A percentile compares a stretch with the other conserved stretches of the same genome.
Evolutionary conservation across 352 stramenopile genomes (phyloP).

Genomic region (Pythium grandisporangium): DNA sequence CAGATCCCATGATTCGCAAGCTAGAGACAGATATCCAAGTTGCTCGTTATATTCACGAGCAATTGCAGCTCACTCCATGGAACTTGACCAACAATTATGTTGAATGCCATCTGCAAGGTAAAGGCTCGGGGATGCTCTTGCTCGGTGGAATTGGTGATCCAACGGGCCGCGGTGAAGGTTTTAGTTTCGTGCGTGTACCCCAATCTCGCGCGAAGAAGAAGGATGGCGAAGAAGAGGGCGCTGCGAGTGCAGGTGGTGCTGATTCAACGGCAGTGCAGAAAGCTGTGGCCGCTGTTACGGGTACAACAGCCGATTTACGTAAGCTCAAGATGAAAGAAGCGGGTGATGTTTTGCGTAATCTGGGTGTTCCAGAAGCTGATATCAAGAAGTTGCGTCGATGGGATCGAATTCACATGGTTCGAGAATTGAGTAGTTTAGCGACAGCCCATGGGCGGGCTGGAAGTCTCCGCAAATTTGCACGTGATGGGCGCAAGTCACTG

Average conservation of each 20-base stretch:
- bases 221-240: constrained; percentile 56
- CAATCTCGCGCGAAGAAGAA: constrained; percentile 78
- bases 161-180: constrained; percentile 73
- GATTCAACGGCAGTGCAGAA: constrained; percentile 67
- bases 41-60: constrained; percentile 70
- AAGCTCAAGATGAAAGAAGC: constrained; percentile 85
- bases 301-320: constrained; percentile 75
- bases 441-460: constrained; percentile 62
- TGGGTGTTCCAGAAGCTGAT: constrained; percentile 66
- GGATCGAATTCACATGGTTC: constrained; percentile 78
- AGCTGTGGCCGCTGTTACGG: constrained; percentile 65
- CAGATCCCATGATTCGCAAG: constrained; percentile 54
- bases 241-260: constrained; percentile 19
- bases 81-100: constrained; percentile 84
- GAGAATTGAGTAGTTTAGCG: constrained; percentile 64
- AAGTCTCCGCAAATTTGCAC: constrained; percentile 72
- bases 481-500: constrained; percentile 68
- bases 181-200: constrained; percentile 74
- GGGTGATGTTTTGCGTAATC: constrained; percentile 68
- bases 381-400: constrained; percentile 78
- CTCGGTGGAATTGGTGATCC: constrained; percentile 76
- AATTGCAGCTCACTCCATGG: constrained; percentile 75
- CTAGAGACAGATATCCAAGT: constrained; percentile 77
- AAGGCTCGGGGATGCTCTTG: constrained; percentile 74
- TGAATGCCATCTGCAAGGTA: constrained; percentile 77